phyloP scores from a whole-genome alignment of 495 filamentous ascomycete species.

The Penicilliopsis zonata region DNA sequence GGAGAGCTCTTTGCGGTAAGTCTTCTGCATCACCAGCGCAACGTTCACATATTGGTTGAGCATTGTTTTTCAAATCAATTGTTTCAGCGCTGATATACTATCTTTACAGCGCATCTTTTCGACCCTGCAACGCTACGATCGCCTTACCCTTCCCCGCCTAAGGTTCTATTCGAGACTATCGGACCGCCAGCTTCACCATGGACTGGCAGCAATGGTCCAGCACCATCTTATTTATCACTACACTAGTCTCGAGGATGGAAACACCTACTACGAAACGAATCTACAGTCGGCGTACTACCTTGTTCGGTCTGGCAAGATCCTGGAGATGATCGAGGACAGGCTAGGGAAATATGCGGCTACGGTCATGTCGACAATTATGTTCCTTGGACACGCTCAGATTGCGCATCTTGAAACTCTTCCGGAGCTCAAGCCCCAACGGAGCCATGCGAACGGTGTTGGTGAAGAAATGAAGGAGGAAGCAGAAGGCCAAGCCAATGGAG shows the following conservation, averaged over 20 bases:
- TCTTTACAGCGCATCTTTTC: slow-evolving; percentile 61
- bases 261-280: slow-evolving; percentile 72
- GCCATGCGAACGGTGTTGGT: slow-evolving; percentile 9
- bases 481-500: slow-evolving; percentile 7
- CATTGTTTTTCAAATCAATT: too few species aligned
- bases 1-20: slow-evolving; percentile 85
- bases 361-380: slow-evolving; percentile 61
- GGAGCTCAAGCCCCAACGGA: slow-evolving; percentile 16
- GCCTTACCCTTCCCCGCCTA: slow-evolving; percentile 58
- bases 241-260: slow-evolving; percentile 45
- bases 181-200: slow-evolving; percentile 58
- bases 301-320: slow-evolving; percentile 68
- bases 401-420: slow-evolving; percentile 47
- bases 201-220: slow-evolving; percentile 73
- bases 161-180: slow-evolving; percentile 54
- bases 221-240: slow-evolving; percentile 74
- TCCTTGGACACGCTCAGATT: slow-evolving; percentile 66
- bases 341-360: slow-evolving; percentile 58
- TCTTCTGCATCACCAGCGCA: slow-evolving; percentile 5
- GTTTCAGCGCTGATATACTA: too few species aligned
- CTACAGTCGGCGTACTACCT: slow-evolving; percentile 63
- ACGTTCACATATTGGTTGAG: too few species aligned
- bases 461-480: slow-evolving; percentile 6
- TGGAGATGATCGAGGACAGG: slow-evolving; percentile 56
- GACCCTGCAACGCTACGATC: slow-evolving; percentile 63